Conservation (phyloP, 495 filamentous ascomycete genomes). For the Penicillium goetzii region DNA sequence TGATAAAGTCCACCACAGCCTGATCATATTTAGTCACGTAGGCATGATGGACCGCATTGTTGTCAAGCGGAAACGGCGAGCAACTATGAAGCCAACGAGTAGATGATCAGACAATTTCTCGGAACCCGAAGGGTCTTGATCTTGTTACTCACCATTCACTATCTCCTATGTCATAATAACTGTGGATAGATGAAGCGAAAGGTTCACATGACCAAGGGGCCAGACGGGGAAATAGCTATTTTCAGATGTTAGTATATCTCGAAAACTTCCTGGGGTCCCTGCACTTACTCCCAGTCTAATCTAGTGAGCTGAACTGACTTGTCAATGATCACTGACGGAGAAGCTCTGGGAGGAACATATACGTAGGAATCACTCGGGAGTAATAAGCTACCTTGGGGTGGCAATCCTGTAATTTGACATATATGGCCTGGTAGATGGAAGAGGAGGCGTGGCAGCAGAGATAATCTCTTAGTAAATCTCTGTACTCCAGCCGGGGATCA, state of each 20-base stretch:
- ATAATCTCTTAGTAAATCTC: too few species aligned
- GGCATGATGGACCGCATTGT: slow-evolving; percentile 25
- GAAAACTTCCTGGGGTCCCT: background rate
- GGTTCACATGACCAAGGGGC: slow-evolving; percentile 24
- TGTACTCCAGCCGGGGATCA: too few species aligned
- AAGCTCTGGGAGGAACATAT: too few species aligned
- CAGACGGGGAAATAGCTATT: slow-evolving; percentile 23
- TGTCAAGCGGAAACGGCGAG: slow-evolving; percentile 8
- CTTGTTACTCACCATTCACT: slow-evolving; percentile 23
- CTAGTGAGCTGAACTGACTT: too few species aligned
- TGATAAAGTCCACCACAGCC: slow-evolving; percentile 30
- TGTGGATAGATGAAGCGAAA: slow-evolving; percentile 25
- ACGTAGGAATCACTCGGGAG: too few species aligned
- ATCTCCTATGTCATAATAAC: slow-evolving; percentile 25
- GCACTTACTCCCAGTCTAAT: slow-evolving; percentile 30
- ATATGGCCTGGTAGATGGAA: too few species aligned
- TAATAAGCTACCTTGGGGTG: too few species aligned
- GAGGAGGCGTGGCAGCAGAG: too few species aligned
- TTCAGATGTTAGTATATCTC: background rate
- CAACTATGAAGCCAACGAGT: background rate
- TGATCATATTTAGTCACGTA: slow-evolving; percentile 29
- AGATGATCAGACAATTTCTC: background rate
- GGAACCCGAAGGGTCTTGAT: background rate
- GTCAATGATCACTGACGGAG: too few species aligned
- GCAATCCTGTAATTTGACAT: too few species aligned